Percentiles rank a stretch among this genome's conserved stretches.
These are phyloP conservation scores for Penicillium antarcticum DNA, from an alignment of 495 filamentous ascomycete genomes.

Conservation along the genomic window DNA sequence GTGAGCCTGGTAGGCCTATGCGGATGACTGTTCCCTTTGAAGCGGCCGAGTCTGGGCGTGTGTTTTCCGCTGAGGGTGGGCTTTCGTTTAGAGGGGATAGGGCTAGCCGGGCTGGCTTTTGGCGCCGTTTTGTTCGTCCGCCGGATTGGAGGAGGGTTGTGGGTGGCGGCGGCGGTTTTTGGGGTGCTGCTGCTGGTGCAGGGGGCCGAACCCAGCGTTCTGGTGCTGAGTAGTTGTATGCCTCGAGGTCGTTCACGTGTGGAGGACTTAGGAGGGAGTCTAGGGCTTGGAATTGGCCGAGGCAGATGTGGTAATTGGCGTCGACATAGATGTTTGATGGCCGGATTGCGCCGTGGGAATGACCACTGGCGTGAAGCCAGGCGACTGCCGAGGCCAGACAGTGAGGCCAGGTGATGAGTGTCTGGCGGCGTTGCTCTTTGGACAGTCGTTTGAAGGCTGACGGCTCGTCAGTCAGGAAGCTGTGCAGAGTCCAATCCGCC, in stretches of 20 bases:
- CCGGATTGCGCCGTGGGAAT: slow-evolving; percentile 75
- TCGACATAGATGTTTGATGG: slow-evolving; percentile 82
- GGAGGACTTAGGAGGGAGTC: slow-evolving; percentile 50
- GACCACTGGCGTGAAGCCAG: slow-evolving; percentile 69
- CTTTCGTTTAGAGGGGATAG: slow-evolving; percentile 22
- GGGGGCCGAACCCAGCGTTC: slow-evolving; percentile 62
- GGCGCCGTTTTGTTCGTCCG: slow-evolving; percentile 42
- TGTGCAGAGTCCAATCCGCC: slow-evolving; percentile 68
- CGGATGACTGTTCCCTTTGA: slow-evolving; percentile 43
- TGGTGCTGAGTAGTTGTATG: slow-evolving; percentile 84
- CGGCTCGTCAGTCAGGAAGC: slow-evolving; percentile 69
- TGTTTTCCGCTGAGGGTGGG: slow-evolving; percentile 17
- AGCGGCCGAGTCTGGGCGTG: slow-evolving; percentile 31
- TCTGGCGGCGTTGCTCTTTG: slow-evolving; percentile 65
- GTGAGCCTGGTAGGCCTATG: slow-evolving; percentile 31
- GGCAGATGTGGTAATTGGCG: slow-evolving; percentile 64
- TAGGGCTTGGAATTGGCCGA: slow-evolving; percentile 68
- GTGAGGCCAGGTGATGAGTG: slow-evolving; percentile 82
- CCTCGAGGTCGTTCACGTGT: slow-evolving; percentile 66
- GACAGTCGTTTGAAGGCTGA: slow-evolving; percentile 64
- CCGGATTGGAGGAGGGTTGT: slow-evolving; percentile 41
- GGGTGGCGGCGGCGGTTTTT: slow-evolving; percentile 1
- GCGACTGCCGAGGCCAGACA: slow-evolving; percentile 77
- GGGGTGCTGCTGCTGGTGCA: neutral
- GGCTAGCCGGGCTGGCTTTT: slow-evolving; percentile 19